Percentiles rank a stretch among this genome's conserved stretches.
Evolutionary conservation across 345 rosid species (phyloP).

Genomic region (Brassica rapa): DNA sequence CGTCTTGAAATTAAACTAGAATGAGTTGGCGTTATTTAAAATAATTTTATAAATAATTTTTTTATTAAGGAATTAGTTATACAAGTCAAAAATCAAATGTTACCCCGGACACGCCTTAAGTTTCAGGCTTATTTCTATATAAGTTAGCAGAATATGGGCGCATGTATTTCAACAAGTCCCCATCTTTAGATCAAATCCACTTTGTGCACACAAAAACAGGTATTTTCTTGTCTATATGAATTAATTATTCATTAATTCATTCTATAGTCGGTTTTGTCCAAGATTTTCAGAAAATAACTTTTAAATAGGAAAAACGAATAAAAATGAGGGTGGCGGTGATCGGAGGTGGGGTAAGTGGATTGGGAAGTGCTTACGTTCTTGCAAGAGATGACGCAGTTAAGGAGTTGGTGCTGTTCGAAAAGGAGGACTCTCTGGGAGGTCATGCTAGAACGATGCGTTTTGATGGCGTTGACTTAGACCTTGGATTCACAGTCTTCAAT

Average conservation of each 20-base stretch:
- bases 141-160: not conserved
- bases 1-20: not conserved
- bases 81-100: not conserved
- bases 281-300: not conserved
- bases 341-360: slow-evolving; percentile 68
- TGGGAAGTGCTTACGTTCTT: slow-evolving; percentile 59
- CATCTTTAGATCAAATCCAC: not conserved
- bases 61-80: not conserved
- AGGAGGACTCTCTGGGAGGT: slow-evolving; percentile 64
- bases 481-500: slow-evolving; percentile 76
- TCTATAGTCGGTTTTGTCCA: not conserved
- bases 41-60: not conserved
- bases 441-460: slow-evolving; percentile 62
- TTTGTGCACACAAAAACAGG: not conserved
- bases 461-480: slow-evolving; percentile 61
- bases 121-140: not conserved
- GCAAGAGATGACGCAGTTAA: slow-evolving; percentile 44
- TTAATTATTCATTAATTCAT: not conserved
- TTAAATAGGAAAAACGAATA: not conserved
- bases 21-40: not conserved
- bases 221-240: not conserved
- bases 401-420: slow-evolving; percentile 61
- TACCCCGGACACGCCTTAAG: not conserved
- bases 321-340: slow-evolving; percentile 62
- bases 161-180: not conserved